Percentiles rank a stretch among this genome's conserved stretches.
Evolutionary conservation across 257 asterid genomes (phyloP).

Genomic region (Solanum megistacrolobum): DNA sequence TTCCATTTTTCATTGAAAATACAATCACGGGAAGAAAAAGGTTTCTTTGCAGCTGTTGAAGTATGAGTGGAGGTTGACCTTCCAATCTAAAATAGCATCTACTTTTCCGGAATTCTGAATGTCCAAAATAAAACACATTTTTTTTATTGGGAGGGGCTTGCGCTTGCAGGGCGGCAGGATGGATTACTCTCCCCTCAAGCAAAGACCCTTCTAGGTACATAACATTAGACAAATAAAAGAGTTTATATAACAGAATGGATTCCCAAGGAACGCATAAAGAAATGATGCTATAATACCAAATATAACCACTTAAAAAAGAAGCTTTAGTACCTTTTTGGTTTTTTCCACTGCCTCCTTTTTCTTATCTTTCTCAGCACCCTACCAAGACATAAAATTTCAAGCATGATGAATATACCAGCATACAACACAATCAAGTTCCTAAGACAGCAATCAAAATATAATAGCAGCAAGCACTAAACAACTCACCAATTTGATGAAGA

Average conservation of each 20-base stretch:
- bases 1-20: neutral
- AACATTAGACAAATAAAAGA: neutral
- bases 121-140: neutral
- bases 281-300: neutral
- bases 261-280: neutral
- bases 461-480: neutral
- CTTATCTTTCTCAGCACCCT: slow-evolving; percentile 5
- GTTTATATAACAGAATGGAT: neutral
- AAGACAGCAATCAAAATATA: neutral
- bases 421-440: neutral
- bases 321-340: neutral
- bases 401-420: neutral
- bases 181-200: neutral
- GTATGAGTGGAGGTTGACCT: neutral
- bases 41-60: neutral
- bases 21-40: neutral
- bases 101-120: neutral
- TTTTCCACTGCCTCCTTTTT: neutral
- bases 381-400: neutral
- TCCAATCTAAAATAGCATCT: no score
- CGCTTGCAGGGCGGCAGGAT: neutral
- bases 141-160: neutral
- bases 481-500: slow-evolving; percentile 55
- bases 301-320: neutral
- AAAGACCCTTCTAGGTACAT: neutral